Conservation (phyloP, 2,329 filamentous ascomycete genomes). For the Thermothelomyces thermophilus region DNA sequence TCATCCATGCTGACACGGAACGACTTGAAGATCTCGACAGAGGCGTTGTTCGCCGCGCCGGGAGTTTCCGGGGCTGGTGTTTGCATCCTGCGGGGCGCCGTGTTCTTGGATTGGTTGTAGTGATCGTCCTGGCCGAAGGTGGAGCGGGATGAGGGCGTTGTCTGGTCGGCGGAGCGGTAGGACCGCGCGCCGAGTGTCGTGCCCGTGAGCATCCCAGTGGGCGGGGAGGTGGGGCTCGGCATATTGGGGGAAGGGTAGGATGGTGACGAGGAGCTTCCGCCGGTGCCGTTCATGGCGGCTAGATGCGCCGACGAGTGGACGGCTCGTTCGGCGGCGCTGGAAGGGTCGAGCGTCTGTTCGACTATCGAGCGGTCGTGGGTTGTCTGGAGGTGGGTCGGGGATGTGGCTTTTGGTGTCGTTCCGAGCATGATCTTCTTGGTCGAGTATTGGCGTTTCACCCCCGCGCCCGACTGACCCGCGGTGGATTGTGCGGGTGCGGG, state of each 20-base stretch:
- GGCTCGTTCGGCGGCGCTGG: constrained; percentile 60
- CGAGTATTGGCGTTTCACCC: constrained; percentile 64
- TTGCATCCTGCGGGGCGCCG: constrained; percentile 50
- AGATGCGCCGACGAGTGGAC: constrained; percentile 63
- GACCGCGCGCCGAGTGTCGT: constrained; percentile 53
- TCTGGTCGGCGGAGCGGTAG: constrained; percentile 48
- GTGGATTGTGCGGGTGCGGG: constrained; percentile 52
- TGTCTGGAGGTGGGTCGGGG: constrained; percentile 65
- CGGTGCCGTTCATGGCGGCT: constrained; percentile 60
- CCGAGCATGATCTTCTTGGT: constrained; percentile 70
- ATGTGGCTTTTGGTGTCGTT: constrained; percentile 66
- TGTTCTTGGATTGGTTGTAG: constrained; percentile 33
- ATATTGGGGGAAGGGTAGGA: constrained; percentile 60
- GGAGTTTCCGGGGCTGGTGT: constrained; percentile 58
- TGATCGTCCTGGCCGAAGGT: constrained; percentile 46
- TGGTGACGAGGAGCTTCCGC: constrained; percentile 46
- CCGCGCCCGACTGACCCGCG: constrained; percentile 42
- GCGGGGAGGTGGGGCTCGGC: constrained; percentile 64
- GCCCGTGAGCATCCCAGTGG: constrained; percentile 41
- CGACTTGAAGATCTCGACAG: constrained; percentile 96
- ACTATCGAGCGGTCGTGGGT: constrained; percentile 59
- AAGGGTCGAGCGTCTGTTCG: constrained; percentile 62
- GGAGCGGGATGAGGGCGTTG: constrained; percentile 47
- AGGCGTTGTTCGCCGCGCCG: constrained; percentile 44
- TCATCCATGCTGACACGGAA: constrained; percentile 98